Percentiles rank a stretch among this genome's conserved stretches.
Evolutionary conservation across 345 rosid species (phyloP).

Genomic region (Combretum micranthum): DNA sequence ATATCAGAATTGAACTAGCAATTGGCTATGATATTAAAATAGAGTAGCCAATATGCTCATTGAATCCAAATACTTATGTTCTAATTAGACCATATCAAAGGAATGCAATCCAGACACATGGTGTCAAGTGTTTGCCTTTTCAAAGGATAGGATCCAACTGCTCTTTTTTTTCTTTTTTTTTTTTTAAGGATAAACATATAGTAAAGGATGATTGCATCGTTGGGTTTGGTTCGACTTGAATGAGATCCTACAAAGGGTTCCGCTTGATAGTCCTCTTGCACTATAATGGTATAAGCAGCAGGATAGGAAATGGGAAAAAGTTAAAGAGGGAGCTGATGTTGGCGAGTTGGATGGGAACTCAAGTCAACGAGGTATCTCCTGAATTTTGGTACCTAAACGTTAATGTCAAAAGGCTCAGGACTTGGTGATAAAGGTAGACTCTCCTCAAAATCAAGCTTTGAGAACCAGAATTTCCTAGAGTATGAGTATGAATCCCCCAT

Average conservation of each 20-base stretch:
- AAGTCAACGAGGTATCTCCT: slow-evolving; percentile 34
- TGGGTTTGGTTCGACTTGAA: slow-evolving; percentile 12
- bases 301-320: slow-evolving; percentile 17
- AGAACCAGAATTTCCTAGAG: slow-evolving; percentile 23
- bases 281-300: slow-evolving; percentile 35
- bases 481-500: slow-evolving; percentile 23
- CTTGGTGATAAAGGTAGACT: slow-evolving; percentile 14
- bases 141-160: slow-evolving; percentile 30
- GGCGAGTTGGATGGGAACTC: slow-evolving; percentile 40
- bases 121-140: slow-evolving; percentile 40
- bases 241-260: slow-evolving; percentile 26
- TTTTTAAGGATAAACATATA: slow-evolving; percentile 18
- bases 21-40: too few relatives aligned
- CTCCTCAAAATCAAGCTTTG: slow-evolving; percentile 17
- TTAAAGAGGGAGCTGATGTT: slow-evolving; percentile 31
- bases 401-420: slow-evolving; percentile 35
- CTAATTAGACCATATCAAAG: too few relatives aligned
- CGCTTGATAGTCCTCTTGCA: slow-evolving; percentile 33
- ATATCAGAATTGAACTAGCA: too few relatives aligned
- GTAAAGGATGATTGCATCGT: slow-evolving; percentile 18
- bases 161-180: slow-evolving; percentile 19
- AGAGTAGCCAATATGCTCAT: too few relatives aligned
- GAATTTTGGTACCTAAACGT: slow-evolving; percentile 39
- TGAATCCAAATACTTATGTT: too few relatives aligned
- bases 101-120: slow-evolving; percentile 35